These are phyloP conservation scores for Perkinsus chesapeaki DNA, from an alignment of 169 alveolate species.

Conservation along the genomic window DNA sequence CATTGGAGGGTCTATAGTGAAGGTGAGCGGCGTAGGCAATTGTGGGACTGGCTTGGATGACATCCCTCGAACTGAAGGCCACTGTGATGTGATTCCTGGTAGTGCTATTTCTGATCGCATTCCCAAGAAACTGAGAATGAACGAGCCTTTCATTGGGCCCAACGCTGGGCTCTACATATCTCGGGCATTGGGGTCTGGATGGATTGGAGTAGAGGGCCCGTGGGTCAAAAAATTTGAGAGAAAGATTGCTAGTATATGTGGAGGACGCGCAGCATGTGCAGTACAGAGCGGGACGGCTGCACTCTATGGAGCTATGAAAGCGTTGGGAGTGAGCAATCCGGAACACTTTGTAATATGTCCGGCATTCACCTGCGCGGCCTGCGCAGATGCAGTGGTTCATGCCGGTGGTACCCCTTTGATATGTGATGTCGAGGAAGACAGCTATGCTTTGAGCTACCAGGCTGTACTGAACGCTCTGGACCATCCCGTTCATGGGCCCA, in stretches of 20 bases:
- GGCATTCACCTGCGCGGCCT: slow-evolving; percentile 10
- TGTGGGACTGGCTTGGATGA: background rate
- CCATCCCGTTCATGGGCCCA: background rate
- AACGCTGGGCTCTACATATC: background rate
- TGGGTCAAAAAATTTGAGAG: background rate
- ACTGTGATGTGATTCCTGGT: background rate
- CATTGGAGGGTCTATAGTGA: slow-evolving; percentile 7
- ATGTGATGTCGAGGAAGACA: background rate
- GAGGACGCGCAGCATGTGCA: slow-evolving; percentile 7
- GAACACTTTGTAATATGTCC: background rate
- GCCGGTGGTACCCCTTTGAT: slow-evolving; percentile 3
- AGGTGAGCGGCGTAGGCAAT: background rate
- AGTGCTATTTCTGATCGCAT: background rate
- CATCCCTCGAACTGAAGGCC: background rate
- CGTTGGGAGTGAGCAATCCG: background rate
- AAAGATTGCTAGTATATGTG: background rate
- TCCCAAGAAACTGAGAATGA: background rate
- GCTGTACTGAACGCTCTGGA: background rate
- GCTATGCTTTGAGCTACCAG: background rate
- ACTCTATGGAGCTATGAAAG: slow-evolving; percentile 13
- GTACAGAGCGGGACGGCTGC: slow-evolving; percentile 10
- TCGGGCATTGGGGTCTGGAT: background rate
- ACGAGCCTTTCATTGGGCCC: slow-evolving; percentile 10
- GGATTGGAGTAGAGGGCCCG: slow-evolving; percentile 15
- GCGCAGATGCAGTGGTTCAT: slow-evolving; percentile 11